Conservation (phyloP, 2,329 filamentous ascomycete genomes). For the Gnomoniopsis smithogilvyi region DNA sequence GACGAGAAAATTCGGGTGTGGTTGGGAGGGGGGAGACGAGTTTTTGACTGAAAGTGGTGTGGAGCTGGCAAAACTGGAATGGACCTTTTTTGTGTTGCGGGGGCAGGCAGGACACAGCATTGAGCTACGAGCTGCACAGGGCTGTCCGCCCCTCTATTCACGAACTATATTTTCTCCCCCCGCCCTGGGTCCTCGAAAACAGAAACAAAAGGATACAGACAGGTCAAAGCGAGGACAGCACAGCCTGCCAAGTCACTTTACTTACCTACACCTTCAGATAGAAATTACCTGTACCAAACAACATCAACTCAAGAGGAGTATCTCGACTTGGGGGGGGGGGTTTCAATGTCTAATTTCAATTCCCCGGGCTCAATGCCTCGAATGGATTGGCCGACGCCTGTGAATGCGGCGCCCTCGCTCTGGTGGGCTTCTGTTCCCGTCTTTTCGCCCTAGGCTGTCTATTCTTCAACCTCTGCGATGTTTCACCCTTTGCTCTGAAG, state of each 20-base stretch:
- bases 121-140: too few relatives aligned
- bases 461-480: neutral
- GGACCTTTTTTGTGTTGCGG: too few relatives aligned
- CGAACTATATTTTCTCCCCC: too few relatives aligned
- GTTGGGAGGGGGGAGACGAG: constrained; percentile 11
- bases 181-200: too few relatives aligned
- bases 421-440: neutral
- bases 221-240: too few relatives aligned
- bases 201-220: too few relatives aligned
- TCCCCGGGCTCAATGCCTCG: constrained; percentile 2
- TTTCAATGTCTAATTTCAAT: neutral
- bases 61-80: neutral
- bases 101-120: too few relatives aligned
- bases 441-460: neutral
- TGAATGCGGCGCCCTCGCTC: neutral
- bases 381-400: constrained; percentile 3
- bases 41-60: constrained; percentile 8
- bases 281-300: neutral
- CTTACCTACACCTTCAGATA: too few relatives aligned
- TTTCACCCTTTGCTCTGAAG: neutral
- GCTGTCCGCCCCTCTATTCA: too few relatives aligned
- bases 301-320: neutral
- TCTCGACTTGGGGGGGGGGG: too few relatives aligned
- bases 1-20: constrained; percentile 21
- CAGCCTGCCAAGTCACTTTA: too few relatives aligned